phyloP scores from a whole-genome alignment of 345 rosid genomes.

The Noccaea caerulescens region DNA sequence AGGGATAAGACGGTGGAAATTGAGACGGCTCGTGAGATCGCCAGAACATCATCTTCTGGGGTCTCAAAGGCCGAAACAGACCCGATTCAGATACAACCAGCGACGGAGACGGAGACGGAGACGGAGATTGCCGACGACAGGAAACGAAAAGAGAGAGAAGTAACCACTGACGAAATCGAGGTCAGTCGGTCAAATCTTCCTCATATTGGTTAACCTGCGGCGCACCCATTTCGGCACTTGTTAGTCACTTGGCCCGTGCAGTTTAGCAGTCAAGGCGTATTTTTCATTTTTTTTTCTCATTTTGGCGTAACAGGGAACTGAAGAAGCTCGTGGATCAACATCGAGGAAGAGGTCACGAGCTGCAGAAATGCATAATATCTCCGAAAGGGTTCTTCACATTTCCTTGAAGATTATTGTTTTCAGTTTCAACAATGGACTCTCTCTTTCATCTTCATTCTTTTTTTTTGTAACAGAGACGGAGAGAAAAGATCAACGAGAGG shows the following conservation, averaged over 20 bases:
- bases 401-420: not conserved
- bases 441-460: not conserved
- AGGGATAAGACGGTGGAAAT: conserved; percentile 9
- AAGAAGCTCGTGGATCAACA: conserved; percentile 56
- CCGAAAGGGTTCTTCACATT: conserved; percentile 67
- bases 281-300: not conserved
- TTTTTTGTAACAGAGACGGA: conserved; percentile 50
- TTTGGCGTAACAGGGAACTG: conserved; percentile 32
- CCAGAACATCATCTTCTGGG: conserved; percentile 11
- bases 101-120: not conserved
- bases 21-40: not conserved
- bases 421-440: not conserved
- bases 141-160: conserved; percentile 30
- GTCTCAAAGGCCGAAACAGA: not conserved
- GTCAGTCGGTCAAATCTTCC: conserved; percentile 14
- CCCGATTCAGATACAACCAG: conserved; percentile 1
- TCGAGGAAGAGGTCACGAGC: conserved; percentile 80
- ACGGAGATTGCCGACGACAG: not conserved
- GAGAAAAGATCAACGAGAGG: conserved; percentile 75
- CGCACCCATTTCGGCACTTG: not conserved
- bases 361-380: conserved; percentile 83
- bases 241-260: not conserved
- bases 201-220: not conserved
- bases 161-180: not conserved
- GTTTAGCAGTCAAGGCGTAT: conserved; percentile 2